These are phyloP conservation scores for Candida morakotiae DNA, from an alignment of 805 yeast genomes.

Conservation along the genomic window DNA sequence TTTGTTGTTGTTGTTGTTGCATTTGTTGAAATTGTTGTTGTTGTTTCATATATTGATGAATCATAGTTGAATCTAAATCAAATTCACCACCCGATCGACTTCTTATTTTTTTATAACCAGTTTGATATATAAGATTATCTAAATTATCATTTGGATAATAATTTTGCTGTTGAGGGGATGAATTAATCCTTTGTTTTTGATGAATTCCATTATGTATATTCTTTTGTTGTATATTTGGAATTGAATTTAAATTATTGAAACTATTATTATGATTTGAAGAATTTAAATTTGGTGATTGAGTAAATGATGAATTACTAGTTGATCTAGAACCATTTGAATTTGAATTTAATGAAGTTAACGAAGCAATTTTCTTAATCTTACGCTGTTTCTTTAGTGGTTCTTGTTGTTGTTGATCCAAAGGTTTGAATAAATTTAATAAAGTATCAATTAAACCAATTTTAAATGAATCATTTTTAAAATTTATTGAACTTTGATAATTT, in stretches of 20 bases:
- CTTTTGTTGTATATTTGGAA: background rate
- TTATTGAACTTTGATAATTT: slow-evolving; percentile 3
- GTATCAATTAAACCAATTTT: background rate
- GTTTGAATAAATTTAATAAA: background rate
- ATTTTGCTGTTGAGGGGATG: background rate
- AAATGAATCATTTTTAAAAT: background rate
- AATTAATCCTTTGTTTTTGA: slow-evolving; percentile 1
- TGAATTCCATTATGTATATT: background rate
- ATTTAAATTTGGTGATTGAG: background rate
- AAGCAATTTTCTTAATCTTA: slow-evolving; percentile 1
- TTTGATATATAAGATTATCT: background rate
- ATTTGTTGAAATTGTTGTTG: slow-evolving; percentile 2
- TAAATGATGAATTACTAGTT: background rate
- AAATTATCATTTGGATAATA: slow-evolving; percentile 1
- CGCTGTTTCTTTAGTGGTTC: background rate
- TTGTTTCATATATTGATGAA: background rate
- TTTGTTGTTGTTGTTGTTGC: background rate
- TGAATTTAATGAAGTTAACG: slow-evolving; percentile 1
- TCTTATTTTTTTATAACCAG: slow-evolving; percentile 1
- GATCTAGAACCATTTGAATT: background rate
- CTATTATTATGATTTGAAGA: background rate
- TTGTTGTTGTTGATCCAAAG: background rate
- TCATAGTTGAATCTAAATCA: slow-evolving; percentile 7
- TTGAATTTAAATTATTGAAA: background rate
- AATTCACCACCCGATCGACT: slow-evolving; percentile 7